These are phyloP conservation scores for Zasmidium angulare DNA, from an alignment of 2,329 filamentous ascomycete genomes.

Conservation along the genomic window DNA sequence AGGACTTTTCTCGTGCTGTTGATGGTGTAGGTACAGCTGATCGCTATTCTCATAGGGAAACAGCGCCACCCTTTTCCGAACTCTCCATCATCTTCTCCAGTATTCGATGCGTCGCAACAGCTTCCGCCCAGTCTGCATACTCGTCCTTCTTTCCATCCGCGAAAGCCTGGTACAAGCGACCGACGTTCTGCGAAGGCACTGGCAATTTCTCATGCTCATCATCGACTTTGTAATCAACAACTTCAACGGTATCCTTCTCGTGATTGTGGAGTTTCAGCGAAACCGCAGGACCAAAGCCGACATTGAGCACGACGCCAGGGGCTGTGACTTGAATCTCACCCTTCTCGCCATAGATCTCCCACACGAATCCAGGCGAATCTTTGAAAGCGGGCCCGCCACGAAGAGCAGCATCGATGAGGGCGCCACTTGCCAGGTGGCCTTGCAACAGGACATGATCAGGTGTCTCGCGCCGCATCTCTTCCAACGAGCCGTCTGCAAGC, in stretches of 20 bases:
- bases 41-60: not conserved
- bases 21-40: too few relatives aligned
- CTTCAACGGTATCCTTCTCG: slow-evolving; percentile 1
- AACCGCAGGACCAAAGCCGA: slow-evolving; percentile 4
- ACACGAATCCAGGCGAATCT: slow-evolving; percentile 5
- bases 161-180: slow-evolving; percentile 13
- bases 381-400: slow-evolving; percentile 4
- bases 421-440: slow-evolving; percentile 3
- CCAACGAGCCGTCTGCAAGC: slow-evolving; percentile 1
- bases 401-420: slow-evolving; percentile 3
- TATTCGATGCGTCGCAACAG: slow-evolving; percentile 7
- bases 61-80: not conserved
- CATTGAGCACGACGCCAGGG: slow-evolving; percentile 1
- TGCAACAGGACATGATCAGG: slow-evolving; percentile 10
- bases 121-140: slow-evolving; percentile 9
- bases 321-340: slow-evolving; percentile 7
- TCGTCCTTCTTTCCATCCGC: slow-evolving; percentile 6
- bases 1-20: too few relatives aligned
- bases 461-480: slow-evolving; percentile 3
- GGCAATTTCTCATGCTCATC: slow-evolving; percentile 5
- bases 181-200: not conserved
- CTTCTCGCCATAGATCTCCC: slow-evolving; percentile 10
- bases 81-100: slow-evolving; percentile 10
- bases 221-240: not conserved
- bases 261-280: slow-evolving; percentile 8